Evolutionary conservation across 2,329 filamentous ascomycete species (phyloP), one percentile per base, ranked within the genome.

Genomic region (Diaporthe vexans): DNA sequence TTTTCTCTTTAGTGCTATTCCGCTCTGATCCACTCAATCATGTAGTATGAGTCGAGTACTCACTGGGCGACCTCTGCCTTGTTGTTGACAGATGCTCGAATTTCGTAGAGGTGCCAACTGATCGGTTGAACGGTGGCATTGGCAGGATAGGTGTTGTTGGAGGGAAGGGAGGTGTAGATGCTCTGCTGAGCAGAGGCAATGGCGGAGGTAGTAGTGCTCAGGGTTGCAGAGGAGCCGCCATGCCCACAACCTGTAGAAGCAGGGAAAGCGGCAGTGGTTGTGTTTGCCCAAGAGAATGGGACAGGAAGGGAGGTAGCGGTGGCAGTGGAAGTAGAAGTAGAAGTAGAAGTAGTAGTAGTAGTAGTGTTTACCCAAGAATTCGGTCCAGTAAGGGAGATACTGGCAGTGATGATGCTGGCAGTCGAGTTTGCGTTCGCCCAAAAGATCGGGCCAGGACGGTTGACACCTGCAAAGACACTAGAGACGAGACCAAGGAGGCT

Each of bases 41-140:
- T 24, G 11, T 15, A 7, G 21, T 7, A 15, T 26, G 26, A 17
- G 33, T 0, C 3, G 15, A 29, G 43, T 4, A 59, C 73, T 69
- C 37, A 74, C 73, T 69, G 24, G 4, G 61, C 70, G 1, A 17
- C 10, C n/a, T 57, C 43, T 2, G 56, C 56, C 2, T 51, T 15
- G 21, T 54, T 48, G 46, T 69, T 19, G 29, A 52, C 61, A 48
- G 40, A 67, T 15, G 61, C 73, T n/a, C 54, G 26, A 24, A 74
- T n/a, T 19, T 19, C 24, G 61, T 58, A 74, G 24, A 69, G 17
- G 26, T 33, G 40, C 52, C 67, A 69, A 19, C 40, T 4, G 13
- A 65, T 33, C 11, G 52, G 46, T 19, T 37, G 13, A 40, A 61
- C 17, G 8, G 70, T 48, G 24, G 9, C 17, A 48, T 74, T 73